Conservation (phyloP, 2,329 filamentous ascomycete species). For the Drechslerella dactyloides region DNA sequence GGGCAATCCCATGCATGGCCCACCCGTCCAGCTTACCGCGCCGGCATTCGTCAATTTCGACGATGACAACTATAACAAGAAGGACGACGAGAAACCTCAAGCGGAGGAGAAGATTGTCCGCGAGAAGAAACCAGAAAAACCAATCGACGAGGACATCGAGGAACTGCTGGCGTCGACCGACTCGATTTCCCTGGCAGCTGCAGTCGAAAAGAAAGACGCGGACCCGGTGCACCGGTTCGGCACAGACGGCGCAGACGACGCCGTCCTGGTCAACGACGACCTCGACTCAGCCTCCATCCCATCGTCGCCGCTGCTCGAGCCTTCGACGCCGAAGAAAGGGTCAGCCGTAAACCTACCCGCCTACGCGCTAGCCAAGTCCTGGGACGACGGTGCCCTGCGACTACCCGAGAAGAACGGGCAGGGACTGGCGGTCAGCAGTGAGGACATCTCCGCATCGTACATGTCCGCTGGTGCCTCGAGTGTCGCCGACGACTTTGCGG, state of each 20-base stretch:
- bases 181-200: constrained; percentile 17
- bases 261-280: constrained; percentile 36
- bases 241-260: constrained; percentile 38
- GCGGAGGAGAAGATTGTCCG: constrained; percentile 10
- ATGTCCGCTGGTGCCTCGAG: constrained; percentile 37
- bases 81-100: background rate
- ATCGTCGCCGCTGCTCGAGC: constrained; percentile 35
- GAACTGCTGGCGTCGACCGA: constrained; percentile 18
- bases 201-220: constrained; percentile 8
- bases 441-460: constrained; percentile 41
- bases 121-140: background rate
- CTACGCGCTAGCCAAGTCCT: constrained; percentile 23
- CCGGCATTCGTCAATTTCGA: background rate
- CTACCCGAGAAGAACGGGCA: constrained; percentile 18
- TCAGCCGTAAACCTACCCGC: constrained; percentile 34
- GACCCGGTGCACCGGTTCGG: constrained; percentile 7
- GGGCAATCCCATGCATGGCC: constrained; percentile 34
- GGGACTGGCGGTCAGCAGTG: constrained; percentile 23
- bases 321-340: constrained; percentile 33
- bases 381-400: background rate
- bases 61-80: too few relatives aligned
- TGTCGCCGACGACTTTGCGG: constrained; percentile 38
- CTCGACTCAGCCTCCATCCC: constrained; percentile 41
- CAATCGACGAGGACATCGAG: constrained; percentile 10
- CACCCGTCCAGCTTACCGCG: constrained; percentile 27